Conservation (phyloP, 768 basidiomycete genomes). For the Suillus subaureus region DNA sequence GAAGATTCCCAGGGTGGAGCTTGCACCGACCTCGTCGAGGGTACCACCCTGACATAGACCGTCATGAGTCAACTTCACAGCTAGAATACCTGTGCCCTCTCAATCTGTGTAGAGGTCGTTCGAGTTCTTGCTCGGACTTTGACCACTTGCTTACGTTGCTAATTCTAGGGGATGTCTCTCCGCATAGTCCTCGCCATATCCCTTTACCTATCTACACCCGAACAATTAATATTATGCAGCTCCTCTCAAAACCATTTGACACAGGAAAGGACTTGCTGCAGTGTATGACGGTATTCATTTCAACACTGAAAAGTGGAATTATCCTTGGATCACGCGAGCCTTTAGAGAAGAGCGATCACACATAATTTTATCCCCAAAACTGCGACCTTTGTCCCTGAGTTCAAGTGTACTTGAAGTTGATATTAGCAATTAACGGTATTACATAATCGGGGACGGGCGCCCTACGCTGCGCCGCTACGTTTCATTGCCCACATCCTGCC, state of each 20-base stretch:
- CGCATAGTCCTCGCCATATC: background rate
- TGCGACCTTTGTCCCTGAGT: background rate
- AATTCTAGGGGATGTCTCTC: no score
- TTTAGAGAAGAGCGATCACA: no score
- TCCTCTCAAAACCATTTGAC: background rate
- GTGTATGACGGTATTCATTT: background rate
- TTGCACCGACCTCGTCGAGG: constrained; percentile 22
- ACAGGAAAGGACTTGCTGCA: background rate
- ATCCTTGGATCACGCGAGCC: background rate
- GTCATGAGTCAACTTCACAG: background rate
- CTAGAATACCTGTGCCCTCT: background rate
- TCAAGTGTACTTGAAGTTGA: background rate
- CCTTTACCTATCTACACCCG: background rate
- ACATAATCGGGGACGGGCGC: background rate
- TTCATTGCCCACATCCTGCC: background rate
- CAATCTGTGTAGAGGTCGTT: background rate
- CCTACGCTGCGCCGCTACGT: background rate
- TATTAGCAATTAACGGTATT: no score
- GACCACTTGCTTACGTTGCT: background rate
- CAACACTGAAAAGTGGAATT: background rate
- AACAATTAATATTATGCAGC: background rate
- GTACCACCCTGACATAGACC: background rate
- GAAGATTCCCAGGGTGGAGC: constrained; percentile 44
- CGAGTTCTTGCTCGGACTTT: background rate
- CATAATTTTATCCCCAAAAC: background rate